These are phyloP conservation scores for Garcia nutans DNA, from an alignment of 345 rosid genomes.

Conservation along the genomic window DNA sequence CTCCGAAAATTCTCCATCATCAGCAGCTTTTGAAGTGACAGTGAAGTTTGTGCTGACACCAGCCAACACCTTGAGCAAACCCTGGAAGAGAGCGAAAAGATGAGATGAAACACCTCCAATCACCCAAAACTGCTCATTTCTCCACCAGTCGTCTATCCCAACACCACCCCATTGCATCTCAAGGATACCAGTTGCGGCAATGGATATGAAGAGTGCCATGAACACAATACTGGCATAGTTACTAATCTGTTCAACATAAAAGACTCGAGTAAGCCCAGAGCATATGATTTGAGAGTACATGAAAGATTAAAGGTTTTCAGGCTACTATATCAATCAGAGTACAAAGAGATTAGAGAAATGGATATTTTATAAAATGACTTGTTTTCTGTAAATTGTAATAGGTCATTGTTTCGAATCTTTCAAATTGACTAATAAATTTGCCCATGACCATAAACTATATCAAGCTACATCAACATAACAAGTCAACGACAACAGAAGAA, in stretches of 20 bases:
- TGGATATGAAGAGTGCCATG: constrained; percentile 85
- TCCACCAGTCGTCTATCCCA: constrained; percentile 96
- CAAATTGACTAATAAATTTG: too few relatives aligned
- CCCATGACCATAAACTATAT: too few relatives aligned
- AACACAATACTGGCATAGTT: constrained; percentile 86
- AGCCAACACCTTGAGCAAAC: constrained; percentile 91
- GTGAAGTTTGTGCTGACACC: constrained; percentile 94
- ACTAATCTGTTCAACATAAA: constrained; percentile 66
- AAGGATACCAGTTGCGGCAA: constrained; percentile 88
- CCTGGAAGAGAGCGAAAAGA: constrained; percentile 92
- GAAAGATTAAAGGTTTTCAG: background rate
- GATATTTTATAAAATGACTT: too few relatives aligned
- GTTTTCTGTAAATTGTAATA: too few relatives aligned
- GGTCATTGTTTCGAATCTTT: background rate
- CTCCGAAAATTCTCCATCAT: constrained; percentile 89
- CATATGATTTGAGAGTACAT: background rate
- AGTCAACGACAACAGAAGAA: too few relatives aligned
- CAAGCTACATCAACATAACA: too few relatives aligned
- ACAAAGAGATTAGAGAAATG: too few relatives aligned
- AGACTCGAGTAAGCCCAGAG: constrained; percentile 5
- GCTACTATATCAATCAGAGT: background rate
- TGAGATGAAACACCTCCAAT: constrained; percentile 96
- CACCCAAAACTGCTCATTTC: constrained; percentile 99
- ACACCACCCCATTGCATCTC: constrained; percentile 99
- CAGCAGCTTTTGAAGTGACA: constrained; percentile 92